These are phyloP conservation scores for Echites panduratus DNA, from an alignment of 257 asterid species.

Conservation along the genomic window DNA sequence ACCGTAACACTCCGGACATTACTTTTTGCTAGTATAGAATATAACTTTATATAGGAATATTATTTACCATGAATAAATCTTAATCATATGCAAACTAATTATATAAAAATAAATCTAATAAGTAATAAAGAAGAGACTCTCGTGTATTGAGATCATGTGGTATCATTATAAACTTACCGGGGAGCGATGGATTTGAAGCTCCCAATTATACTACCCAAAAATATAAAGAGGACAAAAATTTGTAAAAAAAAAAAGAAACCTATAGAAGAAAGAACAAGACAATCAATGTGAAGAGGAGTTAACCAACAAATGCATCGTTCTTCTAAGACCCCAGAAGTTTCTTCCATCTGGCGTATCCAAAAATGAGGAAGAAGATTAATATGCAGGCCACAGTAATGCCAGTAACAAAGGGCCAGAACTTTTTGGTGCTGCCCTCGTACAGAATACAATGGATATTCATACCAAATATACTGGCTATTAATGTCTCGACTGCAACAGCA, in stretches of 20 bases:
- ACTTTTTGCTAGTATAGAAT: too few relatives aligned
- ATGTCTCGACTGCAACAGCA: constrained; percentile 61
- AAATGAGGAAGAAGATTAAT: constrained; percentile 47
- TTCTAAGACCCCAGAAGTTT: constrained; percentile 68
- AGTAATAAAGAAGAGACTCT: too few relatives aligned
- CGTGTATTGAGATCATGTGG: background rate
- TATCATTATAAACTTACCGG: background rate
- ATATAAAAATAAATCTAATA: too few relatives aligned
- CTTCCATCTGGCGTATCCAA: constrained; percentile 84
- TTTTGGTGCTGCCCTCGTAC: background rate
- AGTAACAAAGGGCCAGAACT: constrained; percentile 40
- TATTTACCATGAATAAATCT: too few relatives aligned
- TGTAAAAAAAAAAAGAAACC: background rate
- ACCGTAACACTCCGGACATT: too few relatives aligned
- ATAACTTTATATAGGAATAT: too few relatives aligned
- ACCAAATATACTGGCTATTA: constrained; percentile 62
- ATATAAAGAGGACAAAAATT: too few relatives aligned
- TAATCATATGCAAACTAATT: too few relatives aligned
- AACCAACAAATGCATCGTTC: constrained; percentile 17
- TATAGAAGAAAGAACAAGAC: background rate
- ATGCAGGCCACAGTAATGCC: constrained; percentile 37
- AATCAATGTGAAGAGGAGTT: background rate
- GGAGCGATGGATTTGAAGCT: constrained; percentile 14
- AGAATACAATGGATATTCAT: constrained; percentile 71
- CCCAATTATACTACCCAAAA: constrained; percentile 11